Conservation (phyloP, 495 filamentous ascomycete species). For the Collariella sp. region DNA sequence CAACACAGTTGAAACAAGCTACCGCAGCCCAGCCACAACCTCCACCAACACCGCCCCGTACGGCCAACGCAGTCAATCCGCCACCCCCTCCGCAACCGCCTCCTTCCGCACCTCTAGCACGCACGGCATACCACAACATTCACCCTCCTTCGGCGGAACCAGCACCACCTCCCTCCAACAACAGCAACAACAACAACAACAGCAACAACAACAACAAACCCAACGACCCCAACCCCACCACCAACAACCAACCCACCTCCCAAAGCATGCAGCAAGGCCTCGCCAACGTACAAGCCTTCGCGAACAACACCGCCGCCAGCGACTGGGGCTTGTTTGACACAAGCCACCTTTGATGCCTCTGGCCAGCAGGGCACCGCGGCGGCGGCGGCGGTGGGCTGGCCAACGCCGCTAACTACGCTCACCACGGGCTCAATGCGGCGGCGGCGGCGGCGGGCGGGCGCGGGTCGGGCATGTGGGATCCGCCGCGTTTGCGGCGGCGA, state of each 20-base stretch:
- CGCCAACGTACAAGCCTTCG: slow-evolving; percentile 17
- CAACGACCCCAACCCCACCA: too few relatives aligned
- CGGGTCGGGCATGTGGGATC: slow-evolving; percentile 11
- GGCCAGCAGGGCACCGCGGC: slow-evolving; percentile 23
- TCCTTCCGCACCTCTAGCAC: slow-evolving; percentile 26
- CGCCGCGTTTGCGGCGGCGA: slow-evolving; percentile 15
- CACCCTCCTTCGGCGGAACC: slow-evolving; percentile 28
- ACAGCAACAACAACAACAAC: too few relatives aligned
- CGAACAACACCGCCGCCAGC: slow-evolving; percentile 11
- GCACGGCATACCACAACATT: slow-evolving; percentile 32
- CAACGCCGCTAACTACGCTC: slow-evolving; percentile 17
- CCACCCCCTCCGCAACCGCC: slow-evolving; percentile 28
- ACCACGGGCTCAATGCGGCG: too few relatives aligned
- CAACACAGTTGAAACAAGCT: slow-evolving; percentile 29
- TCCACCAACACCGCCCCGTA: slow-evolving; percentile 27
- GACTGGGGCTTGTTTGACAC: slow-evolving; percentile 36
- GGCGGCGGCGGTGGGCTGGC: slow-evolving; percentile 12
- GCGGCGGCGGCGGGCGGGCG: slow-evolving; percentile 16
- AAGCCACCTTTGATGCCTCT: slow-evolving; percentile 28
- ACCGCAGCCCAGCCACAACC: slow-evolving; percentile 27
- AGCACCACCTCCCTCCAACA: slow-evolving; percentile 13
- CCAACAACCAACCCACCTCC: slow-evolving; percentile 15
- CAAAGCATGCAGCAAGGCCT: slow-evolving; percentile 24
- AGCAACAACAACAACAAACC: too few relatives aligned
- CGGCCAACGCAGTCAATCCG: slow-evolving; percentile 32